Evolutionary conservation across 2,329 filamentous ascomycete species (phyloP), one percentile per base, ranked within the genome.

Genomic region (Trichophyton simii): DNA sequence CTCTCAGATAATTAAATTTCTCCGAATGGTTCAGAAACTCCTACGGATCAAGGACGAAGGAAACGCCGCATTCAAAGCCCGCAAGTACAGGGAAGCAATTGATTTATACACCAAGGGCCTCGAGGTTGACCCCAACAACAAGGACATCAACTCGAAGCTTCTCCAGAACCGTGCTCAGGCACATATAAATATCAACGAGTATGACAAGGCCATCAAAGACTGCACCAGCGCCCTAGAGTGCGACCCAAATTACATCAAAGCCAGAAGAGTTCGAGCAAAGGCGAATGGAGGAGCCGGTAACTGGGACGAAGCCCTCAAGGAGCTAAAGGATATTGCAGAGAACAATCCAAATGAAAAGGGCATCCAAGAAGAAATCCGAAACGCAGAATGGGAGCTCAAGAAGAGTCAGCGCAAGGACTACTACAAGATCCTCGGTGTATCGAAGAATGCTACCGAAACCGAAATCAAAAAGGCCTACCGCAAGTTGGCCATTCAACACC

Each of bases 381-480:
- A 87, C 69, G 94, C 92, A 1, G 92, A 99, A 77, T 79, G 96
- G 28, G 94, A 99, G 77, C 79, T 97, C 65, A 99, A 99, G 85
- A 97, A 97, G 86, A 88, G 88, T 73, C 88, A 92, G 77, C 83
- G 94, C 64, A 99, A 99, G 77, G 94, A 99, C 72, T 97, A 96
- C 78, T 99, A 99, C 80, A 96, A 96, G 83, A 96, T 97, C 67
- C 84, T 99, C 60, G 88, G 87, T 4, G 78, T 99, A 7, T 80
- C 87, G 62, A 97, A 96, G 80, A 87, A 91, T 64, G 91, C 91
- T 42, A 83, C 83, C 46, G 90, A 95, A 22, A 80, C 80, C 62
- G 85, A 94, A 60, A 94, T 99, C 79, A 99, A 97, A 82, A 92
- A 91, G 78, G 94, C 92, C 1, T 99, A 99, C 79, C 86, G 92